Evolutionary conservation across 1,139 yeast species (phyloP).

Genomic region (Debaryomyces robertsiae): DNA sequence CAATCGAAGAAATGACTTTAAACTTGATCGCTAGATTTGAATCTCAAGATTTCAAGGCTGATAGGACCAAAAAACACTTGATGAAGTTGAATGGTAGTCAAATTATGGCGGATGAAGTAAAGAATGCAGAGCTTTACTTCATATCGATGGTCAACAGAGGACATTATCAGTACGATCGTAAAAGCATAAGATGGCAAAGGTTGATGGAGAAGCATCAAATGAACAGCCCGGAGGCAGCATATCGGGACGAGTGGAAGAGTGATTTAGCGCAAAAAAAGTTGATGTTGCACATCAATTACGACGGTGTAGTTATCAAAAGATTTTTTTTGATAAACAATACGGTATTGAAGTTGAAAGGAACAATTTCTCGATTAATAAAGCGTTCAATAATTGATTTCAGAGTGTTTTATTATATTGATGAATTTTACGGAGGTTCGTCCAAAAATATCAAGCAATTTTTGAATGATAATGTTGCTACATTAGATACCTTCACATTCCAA

Average conservation of each 20-base stretch:
- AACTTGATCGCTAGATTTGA: slow-evolving; percentile 54
- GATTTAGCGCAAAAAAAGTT: slow-evolving; percentile 15
- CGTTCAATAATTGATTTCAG: slow-evolving; percentile 22
- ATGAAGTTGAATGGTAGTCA: slow-evolving; percentile 57
- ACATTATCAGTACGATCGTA: slow-evolving; percentile 25
- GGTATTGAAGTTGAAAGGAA: slow-evolving; percentile 33
- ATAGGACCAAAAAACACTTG: slow-evolving; percentile 21
- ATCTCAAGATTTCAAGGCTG: slow-evolving; percentile 19
- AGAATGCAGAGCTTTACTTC: slow-evolving; percentile 69
- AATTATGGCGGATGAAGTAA: slow-evolving; percentile 49
- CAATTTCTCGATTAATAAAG: slow-evolving; percentile 17
- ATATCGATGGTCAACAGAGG: slow-evolving; percentile 50
- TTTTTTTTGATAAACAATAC: slow-evolving; percentile 27
- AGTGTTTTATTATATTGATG: slow-evolving; percentile 22
- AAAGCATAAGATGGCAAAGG: slow-evolving; percentile 27
- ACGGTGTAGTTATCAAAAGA: slow-evolving; percentile 14
- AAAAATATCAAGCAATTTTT: slow-evolving; percentile 17
- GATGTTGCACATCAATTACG: slow-evolving; percentile 15
- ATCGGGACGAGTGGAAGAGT: not conserved
- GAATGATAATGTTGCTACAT: slow-evolving; percentile 37
- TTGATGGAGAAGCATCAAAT: slow-evolving; percentile 30
- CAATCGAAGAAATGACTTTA: slow-evolving; percentile 39
- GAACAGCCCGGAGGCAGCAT: slow-evolving; percentile 4
- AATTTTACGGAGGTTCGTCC: slow-evolving; percentile 14
- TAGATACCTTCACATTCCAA: slow-evolving; percentile 37